Evolutionary conservation across 2,329 filamentous ascomycete species (phyloP).

Genomic region (Elsinoe necatrix): DNA sequence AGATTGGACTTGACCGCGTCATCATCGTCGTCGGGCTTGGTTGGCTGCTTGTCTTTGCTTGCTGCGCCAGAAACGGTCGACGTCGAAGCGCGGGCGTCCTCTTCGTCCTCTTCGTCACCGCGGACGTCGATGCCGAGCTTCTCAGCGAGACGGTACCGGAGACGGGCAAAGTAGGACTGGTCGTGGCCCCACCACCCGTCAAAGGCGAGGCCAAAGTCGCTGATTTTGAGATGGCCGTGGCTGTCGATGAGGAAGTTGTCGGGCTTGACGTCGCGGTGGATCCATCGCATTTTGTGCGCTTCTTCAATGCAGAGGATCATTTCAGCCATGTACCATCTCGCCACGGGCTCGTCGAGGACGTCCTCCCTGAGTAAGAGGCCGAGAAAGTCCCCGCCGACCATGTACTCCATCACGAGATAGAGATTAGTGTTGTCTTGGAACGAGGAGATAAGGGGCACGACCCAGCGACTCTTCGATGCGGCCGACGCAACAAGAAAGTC

Average conservation of each 20-base stretch:
- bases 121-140: conserved; percentile 64
- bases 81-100: conserved; percentile 32
- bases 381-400: conserved; percentile 92
- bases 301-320: conserved; percentile 96
- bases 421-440: conserved; percentile 80
- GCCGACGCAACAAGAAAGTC: conserved; percentile 87
- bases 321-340: conserved; percentile 84
- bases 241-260: conserved; percentile 92
- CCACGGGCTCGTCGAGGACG: conserved; percentile 65
- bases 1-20: conserved; percentile 22
- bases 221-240: conserved; percentile 86
- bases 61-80: not conserved
- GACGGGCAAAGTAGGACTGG: conserved; percentile 73
- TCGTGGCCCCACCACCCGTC: conserved; percentile 94
- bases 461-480: conserved; percentile 66
- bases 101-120: conserved; percentile 64
- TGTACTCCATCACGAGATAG: conserved; percentile 96
- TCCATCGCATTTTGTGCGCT: conserved; percentile 77
- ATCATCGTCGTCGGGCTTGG: conserved; percentile 18
- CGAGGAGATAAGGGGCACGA: conserved; percentile 77
- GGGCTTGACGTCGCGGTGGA: conserved; percentile 92
- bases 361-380: conserved; percentile 79
- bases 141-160: conserved; percentile 69
- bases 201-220: conserved; percentile 92
- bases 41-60: conserved; percentile 18